These are phyloP conservation scores for Byssothecium circinans DNA, from an alignment of 2,329 filamentous ascomycete species.

Conservation along the genomic window DNA sequence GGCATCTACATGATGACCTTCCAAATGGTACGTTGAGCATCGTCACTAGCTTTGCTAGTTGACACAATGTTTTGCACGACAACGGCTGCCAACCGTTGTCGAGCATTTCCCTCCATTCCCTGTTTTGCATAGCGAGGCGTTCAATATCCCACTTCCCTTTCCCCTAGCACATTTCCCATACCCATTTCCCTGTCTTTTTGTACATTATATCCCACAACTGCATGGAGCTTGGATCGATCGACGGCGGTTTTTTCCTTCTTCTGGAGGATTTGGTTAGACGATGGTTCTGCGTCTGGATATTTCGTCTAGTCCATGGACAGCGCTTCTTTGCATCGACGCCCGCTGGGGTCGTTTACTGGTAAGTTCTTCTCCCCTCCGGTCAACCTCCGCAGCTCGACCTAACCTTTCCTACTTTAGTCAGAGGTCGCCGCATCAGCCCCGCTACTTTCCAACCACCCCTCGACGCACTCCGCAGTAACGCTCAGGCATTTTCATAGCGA, in stretches of 20 bases:
- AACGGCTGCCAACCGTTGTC: background rate
- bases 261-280: background rate
- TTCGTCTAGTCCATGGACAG: background rate
- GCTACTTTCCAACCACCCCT: too few relatives aligned
- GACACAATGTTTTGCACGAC: conserved; percentile 5
- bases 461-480: too few relatives aligned
- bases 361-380: background rate
- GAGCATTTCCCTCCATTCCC: background rate
- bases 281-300: conserved; percentile 1
- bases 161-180: background rate
- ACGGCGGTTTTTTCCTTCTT: conserved; percentile 1
- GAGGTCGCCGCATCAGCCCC: too few relatives aligned
- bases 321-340: background rate
- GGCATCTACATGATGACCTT: background rate
- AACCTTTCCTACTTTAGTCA: background rate
- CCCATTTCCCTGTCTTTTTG: conserved; percentile 1
- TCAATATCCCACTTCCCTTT: conserved; percentile 15
- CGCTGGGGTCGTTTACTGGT: background rate
- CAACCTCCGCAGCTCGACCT: too few relatives aligned
- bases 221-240: conserved; percentile 4
- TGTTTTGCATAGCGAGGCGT: conserved; percentile 44
- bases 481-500: too few relatives aligned
- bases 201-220: background rate
- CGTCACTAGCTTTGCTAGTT: background rate
- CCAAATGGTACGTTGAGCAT: background rate